A percentile compares a stretch with the other conserved stretches of the same genome.
Evolutionary conservation across 202 grass and related monocot species (phyloP).

Genomic region (Zoysia matrella): DNA sequence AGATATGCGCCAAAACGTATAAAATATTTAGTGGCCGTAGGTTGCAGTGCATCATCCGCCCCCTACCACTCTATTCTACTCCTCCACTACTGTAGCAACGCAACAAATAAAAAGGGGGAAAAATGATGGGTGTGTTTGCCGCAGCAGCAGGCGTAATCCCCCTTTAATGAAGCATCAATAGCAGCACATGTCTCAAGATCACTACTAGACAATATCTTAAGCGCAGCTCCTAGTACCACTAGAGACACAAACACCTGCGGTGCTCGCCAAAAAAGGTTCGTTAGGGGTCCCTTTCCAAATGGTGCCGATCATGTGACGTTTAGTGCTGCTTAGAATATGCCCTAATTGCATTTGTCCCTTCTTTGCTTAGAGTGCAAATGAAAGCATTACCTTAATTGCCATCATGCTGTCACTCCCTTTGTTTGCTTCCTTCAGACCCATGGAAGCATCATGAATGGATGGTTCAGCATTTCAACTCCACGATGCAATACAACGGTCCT

Average conservation of each 20-base stretch:
- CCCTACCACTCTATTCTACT: constrained; percentile 23
- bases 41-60: constrained; percentile 44
- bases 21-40: constrained; percentile 44
- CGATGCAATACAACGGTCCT: no score
- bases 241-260: constrained; percentile 57
- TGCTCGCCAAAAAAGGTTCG: constrained; percentile 50
- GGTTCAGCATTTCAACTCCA: no score
- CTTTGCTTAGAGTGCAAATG: not conserved
- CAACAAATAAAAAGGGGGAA: not conserved
- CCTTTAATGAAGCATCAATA: constrained; percentile 54
- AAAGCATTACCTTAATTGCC: constrained; percentile 1
- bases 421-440: not conserved
- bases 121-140: constrained; percentile 26
- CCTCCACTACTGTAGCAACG: not conserved
- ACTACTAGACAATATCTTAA: constrained; percentile 56
- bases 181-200: constrained; percentile 72
- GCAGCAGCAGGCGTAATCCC: constrained; percentile 30
- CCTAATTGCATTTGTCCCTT: constrained; percentile 26
- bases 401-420: not conserved
- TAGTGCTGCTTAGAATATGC: constrained; percentile 19
- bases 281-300: constrained; percentile 51
- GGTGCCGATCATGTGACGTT: constrained; percentile 53
- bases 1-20: constrained; percentile 51
- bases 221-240: constrained; percentile 38
- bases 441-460: not conserved